Base-by-base conservation (phyloP, 2,329 filamentous ascomycete genomes). In the Chaetomium strumarium region DNA sequence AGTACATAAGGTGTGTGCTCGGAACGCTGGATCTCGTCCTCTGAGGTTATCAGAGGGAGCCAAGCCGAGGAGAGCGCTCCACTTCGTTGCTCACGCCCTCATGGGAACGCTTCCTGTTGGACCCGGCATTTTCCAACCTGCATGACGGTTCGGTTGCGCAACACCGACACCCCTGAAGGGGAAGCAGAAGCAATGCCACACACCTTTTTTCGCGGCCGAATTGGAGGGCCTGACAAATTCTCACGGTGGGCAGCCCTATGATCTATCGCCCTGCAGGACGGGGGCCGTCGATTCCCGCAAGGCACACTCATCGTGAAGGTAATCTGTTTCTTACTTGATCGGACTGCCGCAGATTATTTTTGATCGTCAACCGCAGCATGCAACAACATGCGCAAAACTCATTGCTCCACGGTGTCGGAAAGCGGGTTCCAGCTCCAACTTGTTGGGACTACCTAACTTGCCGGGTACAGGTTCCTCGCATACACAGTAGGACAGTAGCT, bases 151-250 rank as follows among this genome's bases (percentile, higher is more conserved):
- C 53, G 46, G 50, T 52, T 39, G 34, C 38, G 30, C 51, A 12
- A 46, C 41, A 48, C n/a, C 38, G 41, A 38, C 40, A 57, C 49
- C 58, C 60, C 52, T 57, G 56, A 49, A 55, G 36, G 16, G 37
- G 24, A 41, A 33, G 36, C 55, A 30, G 24, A 51, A 59, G 55
- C 53, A 62, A 60, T 62, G 55, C 55, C 60, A 62, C 60, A 62
- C 59, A 33, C 30, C 41, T 16, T 14, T 24, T 31, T 19, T 7
- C 13, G 10, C 41, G 13, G 13, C 11, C 20, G 24, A 10, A 13
- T 20, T 20, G 39, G 17, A 24, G 10, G 39, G 17, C 39, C 39
- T 8, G 19, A 10, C 19, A 41, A 41, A 9, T 45, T 31, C 40
- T n/a, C 48, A 37, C n/a, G n/a, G n/a, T n/a, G 5, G 29, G n/a